These are phyloP conservation scores for Pyricularia sp. DNA, from an alignment of 2,329 filamentous ascomycete species.

Conservation along the genomic window DNA sequence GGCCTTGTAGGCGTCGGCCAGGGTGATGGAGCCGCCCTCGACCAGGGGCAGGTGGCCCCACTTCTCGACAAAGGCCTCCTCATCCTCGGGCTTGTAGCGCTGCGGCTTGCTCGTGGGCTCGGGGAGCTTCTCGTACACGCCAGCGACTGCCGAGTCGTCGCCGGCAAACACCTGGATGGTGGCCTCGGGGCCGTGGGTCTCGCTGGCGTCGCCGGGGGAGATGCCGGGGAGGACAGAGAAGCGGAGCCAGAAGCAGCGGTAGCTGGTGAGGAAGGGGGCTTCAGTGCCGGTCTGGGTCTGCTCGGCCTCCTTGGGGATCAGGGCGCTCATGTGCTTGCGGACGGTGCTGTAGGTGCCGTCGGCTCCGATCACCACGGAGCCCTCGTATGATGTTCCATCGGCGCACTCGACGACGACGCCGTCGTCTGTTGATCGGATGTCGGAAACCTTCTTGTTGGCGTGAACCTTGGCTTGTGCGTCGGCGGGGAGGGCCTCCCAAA, in stretches of 20 bases:
- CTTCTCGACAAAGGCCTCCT: constrained; percentile 2
- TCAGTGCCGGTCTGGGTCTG: background rate
- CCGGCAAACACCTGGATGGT: background rate
- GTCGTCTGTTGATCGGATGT: constrained; percentile 9
- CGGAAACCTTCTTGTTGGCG: constrained; percentile 11
- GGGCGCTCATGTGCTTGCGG: constrained; percentile 11
- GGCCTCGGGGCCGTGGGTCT: background rate
- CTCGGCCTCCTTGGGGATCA: background rate
- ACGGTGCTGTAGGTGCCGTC: constrained; percentile 17
- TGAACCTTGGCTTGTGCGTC: constrained; percentile 11
- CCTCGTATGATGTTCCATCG: constrained; percentile 13
- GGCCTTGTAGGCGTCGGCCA: constrained; percentile 6
- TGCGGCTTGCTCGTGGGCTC: background rate
- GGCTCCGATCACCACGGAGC: constrained; percentile 15
- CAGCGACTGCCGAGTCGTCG: background rate
- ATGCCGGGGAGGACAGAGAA: background rate
- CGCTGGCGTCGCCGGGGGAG: background rate
- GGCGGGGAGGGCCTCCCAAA: constrained; percentile 9
- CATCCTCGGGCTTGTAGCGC: constrained; percentile 6
- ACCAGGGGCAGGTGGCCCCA: constrained; percentile 4
- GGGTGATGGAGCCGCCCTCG: background rate
- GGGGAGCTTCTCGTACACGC: background rate
- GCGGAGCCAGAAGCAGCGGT: background rate
- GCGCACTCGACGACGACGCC: constrained; percentile 11
- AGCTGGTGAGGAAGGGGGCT: background rate